These are phyloP conservation scores for Xylariales sp. DNA, from an alignment of 2,329 filamentous ascomycete species.

Conservation along the genomic window DNA sequence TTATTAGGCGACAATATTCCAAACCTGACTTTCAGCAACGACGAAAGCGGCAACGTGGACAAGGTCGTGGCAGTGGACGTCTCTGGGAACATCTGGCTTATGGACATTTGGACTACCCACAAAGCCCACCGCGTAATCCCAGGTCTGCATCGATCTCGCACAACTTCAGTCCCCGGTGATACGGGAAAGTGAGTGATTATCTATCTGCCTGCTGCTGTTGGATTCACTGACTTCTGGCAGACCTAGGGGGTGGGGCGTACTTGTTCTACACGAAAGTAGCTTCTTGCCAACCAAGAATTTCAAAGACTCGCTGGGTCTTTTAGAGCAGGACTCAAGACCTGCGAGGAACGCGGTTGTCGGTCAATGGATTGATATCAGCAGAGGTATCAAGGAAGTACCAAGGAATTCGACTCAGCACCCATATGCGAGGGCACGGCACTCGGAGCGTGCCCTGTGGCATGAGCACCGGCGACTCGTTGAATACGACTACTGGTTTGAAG, in stretches of 20 bases:
- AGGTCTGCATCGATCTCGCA: conserved; percentile 11
- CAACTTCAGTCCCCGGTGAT: background rate
- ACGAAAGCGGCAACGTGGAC: conserved; percentile 41
- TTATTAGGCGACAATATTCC: conserved; percentile 43
- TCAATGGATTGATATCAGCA: conserved; percentile 22
- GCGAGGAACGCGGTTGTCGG: conserved; percentile 14
- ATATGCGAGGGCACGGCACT: conserved; percentile 14
- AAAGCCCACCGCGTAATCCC: conserved; percentile 13
- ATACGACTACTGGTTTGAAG: conserved; percentile 7
- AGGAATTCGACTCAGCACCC: conserved; percentile 23
- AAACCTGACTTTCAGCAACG: conserved; percentile 46
- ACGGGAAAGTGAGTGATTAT: conserved; percentile 21
- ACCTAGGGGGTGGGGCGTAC: conserved; percentile 43
- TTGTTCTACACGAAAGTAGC: conserved; percentile 38
- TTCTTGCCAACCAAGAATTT: conserved; percentile 31
- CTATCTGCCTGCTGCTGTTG: conserved; percentile 19
- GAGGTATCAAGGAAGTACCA: conserved; percentile 15
- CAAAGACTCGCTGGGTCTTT: conserved; percentile 27
- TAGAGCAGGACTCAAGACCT: conserved; percentile 16
- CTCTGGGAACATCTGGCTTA: conserved; percentile 41
- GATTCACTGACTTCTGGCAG: conserved; percentile 9
- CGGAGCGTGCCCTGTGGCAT: background rate
- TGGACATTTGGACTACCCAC: conserved; percentile 46
- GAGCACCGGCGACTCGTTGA: conserved; percentile 5
- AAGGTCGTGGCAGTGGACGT: conserved; percentile 49